Percentiles rank a stretch among this genome's conserved stretches.
These are phyloP conservation scores for Cyclostephanos tholiformis DNA, from an alignment of 108 stramenopile species.

Conservation along the genomic window DNA sequence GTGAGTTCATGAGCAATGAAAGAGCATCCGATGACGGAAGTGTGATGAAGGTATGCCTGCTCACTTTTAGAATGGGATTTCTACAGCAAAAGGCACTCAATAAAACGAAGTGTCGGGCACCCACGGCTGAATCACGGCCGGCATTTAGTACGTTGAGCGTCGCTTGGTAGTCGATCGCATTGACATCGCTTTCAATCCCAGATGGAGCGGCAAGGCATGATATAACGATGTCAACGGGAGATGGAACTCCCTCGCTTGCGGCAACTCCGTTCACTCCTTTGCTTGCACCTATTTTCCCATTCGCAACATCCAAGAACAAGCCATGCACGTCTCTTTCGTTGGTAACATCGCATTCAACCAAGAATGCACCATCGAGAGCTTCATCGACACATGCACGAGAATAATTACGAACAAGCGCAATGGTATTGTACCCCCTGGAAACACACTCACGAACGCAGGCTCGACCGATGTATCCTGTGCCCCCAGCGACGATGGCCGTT, in stretches of 20 bases:
- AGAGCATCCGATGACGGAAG: not conserved
- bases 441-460: constrained; percentile 60
- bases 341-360: constrained; percentile 37
- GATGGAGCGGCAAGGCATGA: constrained; percentile 81
- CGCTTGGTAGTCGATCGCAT: constrained; percentile 79
- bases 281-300: constrained; percentile 6
- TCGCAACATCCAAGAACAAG: constrained; percentile 33
- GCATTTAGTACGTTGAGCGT: constrained; percentile 74
- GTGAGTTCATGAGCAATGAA: not conserved
- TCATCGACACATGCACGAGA: constrained; percentile 22
- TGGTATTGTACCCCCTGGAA: constrained; percentile 53
- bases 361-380: constrained; percentile 22
- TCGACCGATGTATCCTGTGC: constrained; percentile 66
- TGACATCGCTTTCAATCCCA: constrained; percentile 72
- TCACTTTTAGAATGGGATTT: constrained; percentile 77
- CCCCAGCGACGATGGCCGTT: constrained; percentile 57
- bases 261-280: not conserved
- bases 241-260: not conserved
- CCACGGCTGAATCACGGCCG: constrained; percentile 38
- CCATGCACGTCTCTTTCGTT: constrained; percentile 28
- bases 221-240: constrained; percentile 44
- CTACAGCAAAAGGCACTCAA: constrained; percentile 82
- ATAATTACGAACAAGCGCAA: constrained; percentile 53
- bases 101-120: constrained; percentile 72
- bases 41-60: not conserved